A percentile compares a stretch with the other conserved stretches of the same genome.
Conservation (phyloP, 1,139 yeast genomes). For the Lodderomyces theae region DNA sequence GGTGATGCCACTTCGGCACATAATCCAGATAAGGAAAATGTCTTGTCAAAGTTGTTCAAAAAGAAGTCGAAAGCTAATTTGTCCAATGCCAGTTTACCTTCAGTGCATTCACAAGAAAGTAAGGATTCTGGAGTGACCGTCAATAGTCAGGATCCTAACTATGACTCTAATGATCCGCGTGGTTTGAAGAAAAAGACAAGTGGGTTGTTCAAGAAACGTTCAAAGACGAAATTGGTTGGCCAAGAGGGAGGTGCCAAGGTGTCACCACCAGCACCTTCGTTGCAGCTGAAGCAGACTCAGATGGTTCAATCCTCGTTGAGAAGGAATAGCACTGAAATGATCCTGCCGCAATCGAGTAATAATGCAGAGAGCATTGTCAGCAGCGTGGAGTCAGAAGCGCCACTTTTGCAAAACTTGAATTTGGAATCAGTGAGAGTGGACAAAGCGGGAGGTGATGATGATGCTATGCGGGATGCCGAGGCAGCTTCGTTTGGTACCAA, state of each 20-base stretch:
- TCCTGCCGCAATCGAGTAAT: not conserved
- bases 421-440: not conserved
- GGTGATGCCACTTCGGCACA: not conserved
- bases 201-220: conserved; percentile 13
- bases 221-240: conserved; percentile 12
- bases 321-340: not conserved
- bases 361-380: not conserved
- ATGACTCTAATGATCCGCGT: conserved; percentile 11
- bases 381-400: not conserved
- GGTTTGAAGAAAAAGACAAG: conserved; percentile 24
- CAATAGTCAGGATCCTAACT: conserved; percentile 29
- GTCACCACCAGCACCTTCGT: too few relatives aligned
- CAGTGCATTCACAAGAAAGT: conserved; percentile 12
- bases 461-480: conserved; percentile 2
- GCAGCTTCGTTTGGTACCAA: not conserved
- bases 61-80: conserved; percentile 34
- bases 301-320: not conserved
- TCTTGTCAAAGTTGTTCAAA: conserved; percentile 44
- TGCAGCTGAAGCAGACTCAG: too few relatives aligned
- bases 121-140: conserved; percentile 25
- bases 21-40: conserved; percentile 38
- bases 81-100: conserved; percentile 12
- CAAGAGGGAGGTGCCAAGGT: not conserved
- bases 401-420: not conserved
- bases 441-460: conserved; percentile 4